Conservation (phyloP, 2,329 filamentous ascomycete species). For the Aureobasidium sp. region DNA sequence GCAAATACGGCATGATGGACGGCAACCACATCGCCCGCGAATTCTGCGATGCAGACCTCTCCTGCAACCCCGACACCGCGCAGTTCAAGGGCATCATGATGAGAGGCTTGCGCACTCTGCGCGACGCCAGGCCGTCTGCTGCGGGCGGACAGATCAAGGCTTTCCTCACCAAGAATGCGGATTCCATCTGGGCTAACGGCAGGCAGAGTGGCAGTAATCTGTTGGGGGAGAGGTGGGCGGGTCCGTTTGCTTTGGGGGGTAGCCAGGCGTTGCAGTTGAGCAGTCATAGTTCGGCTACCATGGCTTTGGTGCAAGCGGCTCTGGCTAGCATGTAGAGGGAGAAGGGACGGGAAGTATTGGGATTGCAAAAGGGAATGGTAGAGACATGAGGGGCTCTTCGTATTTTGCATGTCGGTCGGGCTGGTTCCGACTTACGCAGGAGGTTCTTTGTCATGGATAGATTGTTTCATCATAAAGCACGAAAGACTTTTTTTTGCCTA, state of each 20-base stretch:
- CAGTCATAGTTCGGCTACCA: conserved; percentile 15
- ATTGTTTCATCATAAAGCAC: too few species aligned
- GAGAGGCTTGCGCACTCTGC: conserved; percentile 53
- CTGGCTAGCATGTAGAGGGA: conserved; percentile 18
- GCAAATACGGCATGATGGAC: conserved; percentile 9
- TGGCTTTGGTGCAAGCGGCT: conserved; percentile 23
- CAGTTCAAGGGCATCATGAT: conserved; percentile 68
- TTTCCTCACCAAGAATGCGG: conserved; percentile 53
- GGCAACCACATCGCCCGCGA: conserved; percentile 33
- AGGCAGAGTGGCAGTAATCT: conserved; percentile 35
- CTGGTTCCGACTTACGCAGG: too few species aligned
- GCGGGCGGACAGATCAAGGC: conserved; percentile 33
- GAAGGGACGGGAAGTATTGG: too few species aligned
- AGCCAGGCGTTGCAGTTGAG: conserved; percentile 25
- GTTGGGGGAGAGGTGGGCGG: conserved; percentile 57
- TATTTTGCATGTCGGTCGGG: too few species aligned
- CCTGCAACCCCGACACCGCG: conserved; percentile 19
- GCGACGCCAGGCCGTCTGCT: conserved; percentile 41
- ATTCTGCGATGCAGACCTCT: conserved; percentile 19
- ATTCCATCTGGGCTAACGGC: conserved; percentile 55
- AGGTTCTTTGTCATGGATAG: too few species aligned
- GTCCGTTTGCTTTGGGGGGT: conserved; percentile 38
- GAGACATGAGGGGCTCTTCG: too few species aligned
- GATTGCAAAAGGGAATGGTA: too few species aligned
- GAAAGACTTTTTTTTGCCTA: too few species aligned